Percentiles rank a stretch among this genome's conserved stretches.
phyloP scores from a whole-genome alignment of 75 land plant species.

The Cupressus sempervirens region DNA sequence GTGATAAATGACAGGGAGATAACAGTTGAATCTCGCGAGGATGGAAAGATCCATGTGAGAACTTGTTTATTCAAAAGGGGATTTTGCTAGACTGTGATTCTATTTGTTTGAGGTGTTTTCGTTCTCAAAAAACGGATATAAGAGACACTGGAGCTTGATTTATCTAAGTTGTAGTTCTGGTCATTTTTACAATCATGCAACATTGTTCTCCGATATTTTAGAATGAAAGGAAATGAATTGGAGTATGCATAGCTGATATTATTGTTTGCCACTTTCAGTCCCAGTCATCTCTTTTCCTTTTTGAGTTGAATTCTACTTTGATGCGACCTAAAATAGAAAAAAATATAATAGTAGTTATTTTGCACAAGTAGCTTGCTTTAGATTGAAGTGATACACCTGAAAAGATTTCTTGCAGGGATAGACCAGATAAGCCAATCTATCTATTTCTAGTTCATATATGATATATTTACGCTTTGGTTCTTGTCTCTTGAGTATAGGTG shows the following conservation, averaged over 20 bases:
- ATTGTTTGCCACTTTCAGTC: background rate
- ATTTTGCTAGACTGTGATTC: background rate
- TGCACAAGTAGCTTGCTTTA: background rate
- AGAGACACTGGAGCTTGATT: background rate
- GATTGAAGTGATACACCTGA: background rate
- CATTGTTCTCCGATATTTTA: background rate
- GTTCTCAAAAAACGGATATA: background rate
- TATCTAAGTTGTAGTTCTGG: background rate
- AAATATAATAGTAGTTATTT: background rate
- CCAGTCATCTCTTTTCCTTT: background rate
- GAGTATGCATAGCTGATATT: background rate
- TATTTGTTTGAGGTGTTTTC: conserved; percentile 2
- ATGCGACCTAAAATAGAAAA: background rate
- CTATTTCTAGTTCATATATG: background rate
- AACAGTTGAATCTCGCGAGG: conserved; percentile 42
- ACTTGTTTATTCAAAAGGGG: conserved; percentile 5
- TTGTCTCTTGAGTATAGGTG: conserved; percentile 29
- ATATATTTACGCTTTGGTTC: background rate
- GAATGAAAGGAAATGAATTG: background rate
- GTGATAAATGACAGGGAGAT: conserved; percentile 25
- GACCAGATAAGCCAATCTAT: background rate
- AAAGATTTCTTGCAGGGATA: background rate
- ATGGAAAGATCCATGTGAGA: conserved; percentile 42
- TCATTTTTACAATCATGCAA: background rate
- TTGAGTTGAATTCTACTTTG: background rate